Evolutionary conservation across 1,139 yeast genomes (phyloP), one percentile per base, ranked within the genome.

Genomic region (Candida sp.): DNA sequence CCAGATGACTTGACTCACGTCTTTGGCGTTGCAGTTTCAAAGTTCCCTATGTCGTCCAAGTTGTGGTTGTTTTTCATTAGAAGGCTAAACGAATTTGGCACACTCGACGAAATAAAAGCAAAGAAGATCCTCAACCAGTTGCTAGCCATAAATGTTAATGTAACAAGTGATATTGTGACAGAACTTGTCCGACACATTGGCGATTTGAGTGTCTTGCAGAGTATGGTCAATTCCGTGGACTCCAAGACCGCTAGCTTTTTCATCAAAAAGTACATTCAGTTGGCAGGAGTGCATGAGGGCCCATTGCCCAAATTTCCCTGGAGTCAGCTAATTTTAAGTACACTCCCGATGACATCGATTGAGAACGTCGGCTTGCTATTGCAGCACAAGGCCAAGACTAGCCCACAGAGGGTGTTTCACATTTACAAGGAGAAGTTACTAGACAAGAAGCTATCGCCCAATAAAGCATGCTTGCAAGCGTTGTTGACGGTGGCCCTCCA

Each of bases 321-420:
- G 68, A 67, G 65, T 47, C 34, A 45, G n/a, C 47, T 35, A n/a
- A 48, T 72, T 11, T 70, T 66, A 48, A 52, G 49, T 6, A 49
- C 56, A 11, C 49, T 60, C 30, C 54, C 58, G 4, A 54, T 57
- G 50, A 67, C 71, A 50, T 64, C 78, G 1, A 47, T 67, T 0
- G 57, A 63, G 8, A 52, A 65, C 1, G 56, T 75, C 2, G 80
- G 79, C 1, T 58, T 63, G 11, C 68, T 74, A 72, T 67, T 81
- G 25, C 63, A 72, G 37, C 85, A 84, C 3, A 87, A 84, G 57
- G 72, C 79, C 1, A 59, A 63, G 8, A 53, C 68, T 1, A 65
- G 72, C 12, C 82, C 85, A 0, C 56, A 60, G 5, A 58, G 62
- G 1, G 61, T 81, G 0, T 78, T 67, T 57, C 51, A 61, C 0